Percentiles rank a stretch among this genome's conserved stretches.
Evolutionary conservation across 2,329 filamentous ascomycete species (phyloP).

Genomic region (Metarhizium rileyi): DNA sequence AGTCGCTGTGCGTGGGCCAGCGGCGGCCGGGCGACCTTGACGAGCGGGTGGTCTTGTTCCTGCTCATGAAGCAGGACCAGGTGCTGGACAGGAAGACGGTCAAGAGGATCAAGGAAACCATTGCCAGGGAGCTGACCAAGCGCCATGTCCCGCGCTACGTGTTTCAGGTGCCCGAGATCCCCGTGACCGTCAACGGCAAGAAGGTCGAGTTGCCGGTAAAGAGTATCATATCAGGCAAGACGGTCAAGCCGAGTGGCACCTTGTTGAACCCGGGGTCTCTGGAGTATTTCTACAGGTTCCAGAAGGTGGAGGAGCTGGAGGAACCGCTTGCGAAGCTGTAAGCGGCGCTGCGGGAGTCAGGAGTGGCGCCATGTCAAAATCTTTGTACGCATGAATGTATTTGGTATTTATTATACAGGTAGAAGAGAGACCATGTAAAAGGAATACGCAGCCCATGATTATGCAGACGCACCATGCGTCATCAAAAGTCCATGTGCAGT

Average conservation of each 20-base stretch:
- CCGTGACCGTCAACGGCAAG: conserved; percentile 73
- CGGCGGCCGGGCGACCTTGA: conserved; percentile 47
- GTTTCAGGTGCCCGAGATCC: conserved; percentile 73
- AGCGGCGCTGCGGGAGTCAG: neutral
- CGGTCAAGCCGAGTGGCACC: conserved; percentile 66
- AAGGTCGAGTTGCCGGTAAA: conserved; percentile 81
- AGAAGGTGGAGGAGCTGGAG: conserved; percentile 24
- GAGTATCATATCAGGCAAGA: conserved; percentile 68
- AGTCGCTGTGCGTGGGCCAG: conserved; percentile 75
- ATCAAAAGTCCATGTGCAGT: too few relatives aligned
- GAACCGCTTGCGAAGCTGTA: conserved; percentile 23
- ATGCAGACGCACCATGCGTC: too few relatives aligned
- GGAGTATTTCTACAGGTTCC: conserved; percentile 69
- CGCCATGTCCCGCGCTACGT: conserved; percentile 70
- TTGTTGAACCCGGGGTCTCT: conserved; percentile 67
- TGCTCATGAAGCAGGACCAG: conserved; percentile 46
- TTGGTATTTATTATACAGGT: too few relatives aligned
- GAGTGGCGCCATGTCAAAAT: neutral
- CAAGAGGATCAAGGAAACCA: conserved; percentile 50
- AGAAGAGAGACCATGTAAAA: too few relatives aligned
- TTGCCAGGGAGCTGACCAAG: conserved; percentile 56
- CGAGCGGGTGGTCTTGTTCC: conserved; percentile 45
- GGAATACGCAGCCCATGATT: too few relatives aligned
- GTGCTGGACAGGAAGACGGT: conserved; percentile 46
- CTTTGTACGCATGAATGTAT: too few relatives aligned